Evolutionary conservation across 2,329 filamentous ascomycete genomes (phyloP).

Genomic region (Emmonsia crescens): DNA sequence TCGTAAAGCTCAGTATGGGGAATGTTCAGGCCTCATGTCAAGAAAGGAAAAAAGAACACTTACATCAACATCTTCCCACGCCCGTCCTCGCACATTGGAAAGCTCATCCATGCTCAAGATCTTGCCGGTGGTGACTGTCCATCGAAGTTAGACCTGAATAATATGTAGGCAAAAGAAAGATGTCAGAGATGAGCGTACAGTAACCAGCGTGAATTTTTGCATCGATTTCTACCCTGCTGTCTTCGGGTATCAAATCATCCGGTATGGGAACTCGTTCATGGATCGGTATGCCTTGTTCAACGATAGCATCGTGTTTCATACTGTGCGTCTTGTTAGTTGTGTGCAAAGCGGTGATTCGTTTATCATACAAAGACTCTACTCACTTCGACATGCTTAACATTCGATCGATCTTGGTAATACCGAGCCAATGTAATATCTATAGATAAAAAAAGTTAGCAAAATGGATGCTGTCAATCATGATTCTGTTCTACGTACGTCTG

Average conservation of each 20-base stretch:
- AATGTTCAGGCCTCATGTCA: neutral
- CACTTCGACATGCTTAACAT: slow-evolving; percentile 98
- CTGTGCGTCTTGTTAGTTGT: slow-evolving; percentile 7
- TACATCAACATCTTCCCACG: slow-evolving; percentile 57
- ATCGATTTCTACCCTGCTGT: slow-evolving; percentile 96
- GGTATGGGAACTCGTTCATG: slow-evolving; percentile 84
- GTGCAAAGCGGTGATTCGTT: neutral
- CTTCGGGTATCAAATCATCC: slow-evolving; percentile 84
- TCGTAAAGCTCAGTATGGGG: neutral
- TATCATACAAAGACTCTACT: slow-evolving; percentile 21
- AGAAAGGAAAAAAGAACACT: slow-evolving; percentile 2
- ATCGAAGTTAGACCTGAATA: slow-evolving; percentile 60
- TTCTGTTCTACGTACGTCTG: slow-evolving; percentile 43
- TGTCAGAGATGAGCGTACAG: slow-evolving; percentile 21
- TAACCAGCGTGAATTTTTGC: slow-evolving; percentile 91
- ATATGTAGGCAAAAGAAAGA: slow-evolving; percentile 21
- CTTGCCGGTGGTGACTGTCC: slow-evolving; percentile 74
- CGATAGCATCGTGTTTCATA: slow-evolving; percentile 44
- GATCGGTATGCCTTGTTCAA: slow-evolving; percentile 54
- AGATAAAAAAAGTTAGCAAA: neutral
- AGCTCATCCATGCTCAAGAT: slow-evolving; percentile 75
- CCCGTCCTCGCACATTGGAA: slow-evolving; percentile 68
- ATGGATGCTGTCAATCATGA: neutral
- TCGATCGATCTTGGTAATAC: slow-evolving; percentile 94
- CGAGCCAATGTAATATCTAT: slow-evolving; percentile 84